phyloP scores from a whole-genome alignment of 75 land plant genomes.

The Selaginella tamariscina region DNA sequence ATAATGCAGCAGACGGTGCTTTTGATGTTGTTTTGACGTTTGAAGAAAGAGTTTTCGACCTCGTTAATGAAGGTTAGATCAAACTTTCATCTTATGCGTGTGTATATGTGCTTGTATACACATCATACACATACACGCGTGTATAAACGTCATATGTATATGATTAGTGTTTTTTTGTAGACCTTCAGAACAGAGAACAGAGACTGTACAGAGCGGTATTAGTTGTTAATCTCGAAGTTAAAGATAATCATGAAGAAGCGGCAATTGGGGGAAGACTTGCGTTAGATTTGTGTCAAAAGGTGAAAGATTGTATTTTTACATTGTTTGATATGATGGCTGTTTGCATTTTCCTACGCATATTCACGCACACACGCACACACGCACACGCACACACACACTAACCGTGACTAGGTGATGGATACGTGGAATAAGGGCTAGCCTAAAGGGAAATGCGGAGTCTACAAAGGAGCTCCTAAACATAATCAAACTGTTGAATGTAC shows the following conservation, averaged over 20 bases:
- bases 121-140: not conserved
- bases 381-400: too few species aligned
- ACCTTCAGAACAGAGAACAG: conserved; percentile 69
- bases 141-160: not conserved
- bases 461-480: too few species aligned
- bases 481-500: too few species aligned
- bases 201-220: conserved; percentile 60
- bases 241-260: conserved; percentile 99
- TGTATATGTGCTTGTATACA: not conserved
- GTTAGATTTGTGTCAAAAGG: conserved; percentile 78
- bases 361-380: too few species aligned
- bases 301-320: too few species aligned
- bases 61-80: conserved; percentile 75
- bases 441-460: too few species aligned
- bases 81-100: not conserved
- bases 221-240: conserved; percentile 87
- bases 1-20: conserved; percentile 77
- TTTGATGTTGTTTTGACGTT: conserved; percentile 91
- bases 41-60: conserved; percentile 92
- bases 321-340: too few species aligned
- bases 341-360: too few species aligned
- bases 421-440: too few species aligned
- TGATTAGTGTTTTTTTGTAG: conserved; percentile 34
- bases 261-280: conserved; percentile 72
- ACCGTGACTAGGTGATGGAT: too few species aligned